Conservation (phyloP, 345 rosid species). For the Triadica sebifera region DNA sequence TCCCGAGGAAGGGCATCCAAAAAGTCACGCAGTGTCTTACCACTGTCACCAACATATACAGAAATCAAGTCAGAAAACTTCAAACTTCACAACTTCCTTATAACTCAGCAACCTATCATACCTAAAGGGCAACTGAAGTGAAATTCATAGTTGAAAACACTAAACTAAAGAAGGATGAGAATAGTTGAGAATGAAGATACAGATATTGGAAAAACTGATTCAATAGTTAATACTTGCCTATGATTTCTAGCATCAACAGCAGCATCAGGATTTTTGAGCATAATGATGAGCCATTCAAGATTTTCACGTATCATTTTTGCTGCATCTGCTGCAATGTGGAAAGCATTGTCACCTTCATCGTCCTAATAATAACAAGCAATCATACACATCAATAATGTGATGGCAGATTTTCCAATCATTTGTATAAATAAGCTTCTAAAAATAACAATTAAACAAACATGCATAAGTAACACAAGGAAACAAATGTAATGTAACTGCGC, state of each 20-base stretch:
- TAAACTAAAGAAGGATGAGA: background rate
- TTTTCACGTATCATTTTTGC: slow-evolving; percentile 98
- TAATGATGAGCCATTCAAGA: slow-evolving; percentile 87
- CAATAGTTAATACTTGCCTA: slow-evolving; percentile 51
- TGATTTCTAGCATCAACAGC: slow-evolving; percentile 85
- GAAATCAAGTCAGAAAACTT: slow-evolving; percentile 11
- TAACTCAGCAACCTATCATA: background rate
- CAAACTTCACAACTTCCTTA: background rate
- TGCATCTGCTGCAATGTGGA: slow-evolving; percentile 95
- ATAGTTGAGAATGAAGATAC: slow-evolving; percentile 5
- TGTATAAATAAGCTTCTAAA: background rate
- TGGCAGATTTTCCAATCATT: background rate
- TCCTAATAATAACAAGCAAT: slow-evolving; percentile 48
- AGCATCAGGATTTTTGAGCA: slow-evolving; percentile 79
- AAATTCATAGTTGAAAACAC: background rate
- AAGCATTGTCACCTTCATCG: slow-evolving; percentile 96
- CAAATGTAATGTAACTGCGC: background rate
- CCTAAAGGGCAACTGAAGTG: background rate
- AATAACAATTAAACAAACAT: background rate
- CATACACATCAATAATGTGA: background rate
- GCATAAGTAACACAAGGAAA: background rate
- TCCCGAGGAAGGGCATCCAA: slow-evolving; percentile 96
- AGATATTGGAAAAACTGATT: background rate
- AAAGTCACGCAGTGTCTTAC: slow-evolving; percentile 84
- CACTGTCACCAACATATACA: slow-evolving; percentile 50